Base-by-base conservation (phyloP, 768 basidiomycete genomes). In the Leccinum variicolor region DNA sequence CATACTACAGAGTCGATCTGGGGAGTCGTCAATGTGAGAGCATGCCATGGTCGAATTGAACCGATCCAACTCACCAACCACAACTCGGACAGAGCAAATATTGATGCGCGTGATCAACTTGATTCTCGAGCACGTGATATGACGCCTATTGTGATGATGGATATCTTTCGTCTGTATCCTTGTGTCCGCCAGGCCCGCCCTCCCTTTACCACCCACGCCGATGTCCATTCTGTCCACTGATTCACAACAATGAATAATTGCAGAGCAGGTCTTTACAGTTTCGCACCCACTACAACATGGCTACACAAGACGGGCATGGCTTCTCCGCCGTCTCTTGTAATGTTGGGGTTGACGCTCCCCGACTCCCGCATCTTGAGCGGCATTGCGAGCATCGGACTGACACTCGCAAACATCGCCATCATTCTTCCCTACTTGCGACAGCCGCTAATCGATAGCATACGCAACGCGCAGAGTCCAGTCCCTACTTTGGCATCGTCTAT, bases 261-360 rank as follows among this genome's bases (percentile, higher is more conserved):
- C 61, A 70, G 63, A 58, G 63, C 62, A 61, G 67, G 67, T 34
- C 69, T 69, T 62, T 68, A 70, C 58, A 64, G 62, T 39, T 68
- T 64, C 52, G 54, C 53, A 21, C 34, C 66, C 33, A 68, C 62
- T 39, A 52, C 58, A 9, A 39, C 60, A 56, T 66, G 67, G 67
- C 56, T 69, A 23, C 60, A 55, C 54, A 49, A 58, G 57, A 59
- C 26, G 21, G 67, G 67, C 53, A 39, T 60, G 9, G 67, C 67
- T 17, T 70, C 69, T 14, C 66, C 67, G 9, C 69, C 67, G 25
- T 29, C 50, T 36, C 64, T 70, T 17, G 66, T 69, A 11, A 26
- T 56, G 48, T 49, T 70, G 15, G 64, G 67, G 3, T 52, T 69
- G 39, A 62, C 58, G 48, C 67, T 70, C 47, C 67, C 67, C 5